Conservation (phyloP, 2,329 filamentous ascomycete genomes). For the Sporothrix protearum region DNA sequence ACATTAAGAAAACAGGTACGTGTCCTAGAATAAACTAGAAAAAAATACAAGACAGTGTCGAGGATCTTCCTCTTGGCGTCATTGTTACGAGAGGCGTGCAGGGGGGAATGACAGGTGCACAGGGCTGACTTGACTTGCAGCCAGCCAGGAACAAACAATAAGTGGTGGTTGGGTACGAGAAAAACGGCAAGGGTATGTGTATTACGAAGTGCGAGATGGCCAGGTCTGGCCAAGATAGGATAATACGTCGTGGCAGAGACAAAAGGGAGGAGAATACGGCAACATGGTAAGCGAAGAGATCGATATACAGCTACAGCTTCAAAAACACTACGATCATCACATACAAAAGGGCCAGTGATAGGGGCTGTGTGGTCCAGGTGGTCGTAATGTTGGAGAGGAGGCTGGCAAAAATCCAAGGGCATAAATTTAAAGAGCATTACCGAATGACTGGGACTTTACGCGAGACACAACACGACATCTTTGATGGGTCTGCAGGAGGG, state of each 20-base stretch:
- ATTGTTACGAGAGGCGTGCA: neutral
- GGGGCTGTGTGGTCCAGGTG: neutral
- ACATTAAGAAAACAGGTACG: neutral
- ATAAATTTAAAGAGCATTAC: neutral
- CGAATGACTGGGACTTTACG: neutral
- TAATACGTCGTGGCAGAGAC: neutral
- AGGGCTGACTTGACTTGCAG: slow-evolving; percentile 12
- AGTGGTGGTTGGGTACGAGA: neutral
- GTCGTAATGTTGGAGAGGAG: neutral
- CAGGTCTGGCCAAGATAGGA: neutral
- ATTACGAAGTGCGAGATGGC: neutral
- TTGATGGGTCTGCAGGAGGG: neutral
- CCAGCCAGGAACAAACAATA: slow-evolving; percentile 6
- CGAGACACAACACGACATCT: neutral
- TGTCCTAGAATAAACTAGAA: neutral
- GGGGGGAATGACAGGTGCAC: neutral
- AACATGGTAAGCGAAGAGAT: neutral
- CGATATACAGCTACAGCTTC: neutral
- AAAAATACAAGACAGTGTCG: neutral
- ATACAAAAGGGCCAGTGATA: neutral
- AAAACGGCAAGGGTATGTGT: neutral
- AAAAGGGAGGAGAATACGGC: neutral
- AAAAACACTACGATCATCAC: neutral
- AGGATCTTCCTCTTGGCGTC: neutral
- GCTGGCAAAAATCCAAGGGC: neutral